Evolutionary conservation across 2,329 filamentous ascomycete genomes (phyloP).

Genomic region (Alternaria sp.): DNA sequence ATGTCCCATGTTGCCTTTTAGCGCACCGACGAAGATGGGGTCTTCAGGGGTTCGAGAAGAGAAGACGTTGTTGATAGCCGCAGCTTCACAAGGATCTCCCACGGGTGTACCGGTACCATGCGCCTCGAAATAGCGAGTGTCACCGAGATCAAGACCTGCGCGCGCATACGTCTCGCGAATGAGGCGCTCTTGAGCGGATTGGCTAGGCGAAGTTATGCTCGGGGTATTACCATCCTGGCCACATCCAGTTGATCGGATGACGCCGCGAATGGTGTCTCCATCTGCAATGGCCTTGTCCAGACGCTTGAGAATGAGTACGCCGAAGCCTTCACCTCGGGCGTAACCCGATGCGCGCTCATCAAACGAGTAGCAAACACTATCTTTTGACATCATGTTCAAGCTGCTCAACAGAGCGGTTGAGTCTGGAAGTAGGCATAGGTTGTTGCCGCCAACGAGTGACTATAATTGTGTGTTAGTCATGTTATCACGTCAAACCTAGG

Average conservation of each 20-base stretch:
- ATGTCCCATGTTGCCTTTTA: slow-evolving; percentile 47
- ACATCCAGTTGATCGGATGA: slow-evolving; percentile 34
- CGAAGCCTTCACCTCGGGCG: slow-evolving; percentile 66
- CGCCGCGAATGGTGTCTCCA: slow-evolving; percentile 36
- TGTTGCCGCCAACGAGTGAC: slow-evolving; percentile 21
- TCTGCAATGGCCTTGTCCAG: slow-evolving; percentile 21
- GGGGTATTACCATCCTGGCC: slow-evolving; percentile 27
- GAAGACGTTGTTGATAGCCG: slow-evolving; percentile 20
- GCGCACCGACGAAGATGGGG: slow-evolving; percentile 18
- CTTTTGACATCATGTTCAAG: slow-evolving; percentile 35
- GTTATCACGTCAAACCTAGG: too few relatives aligned
- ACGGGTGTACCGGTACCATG: slow-evolving; percentile 61
- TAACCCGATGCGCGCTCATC: slow-evolving; percentile 67
- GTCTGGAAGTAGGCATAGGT: slow-evolving; percentile 19
- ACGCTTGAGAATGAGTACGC: slow-evolving; percentile 33
- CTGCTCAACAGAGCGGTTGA: slow-evolving; percentile 11
- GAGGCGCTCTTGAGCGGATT: slow-evolving; percentile 53
- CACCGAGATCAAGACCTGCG: slow-evolving; percentile 40
- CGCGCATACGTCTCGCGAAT: slow-evolving; percentile 42
- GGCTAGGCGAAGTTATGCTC: slow-evolving; percentile 33
- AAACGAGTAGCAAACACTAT: slow-evolving; percentile 39
- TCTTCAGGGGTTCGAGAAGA: slow-evolving; percentile 19
- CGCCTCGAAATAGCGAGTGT: slow-evolving; percentile 32
- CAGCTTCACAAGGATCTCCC: slow-evolving; percentile 32
- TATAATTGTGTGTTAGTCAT: not conserved